A percentile compares a stretch with the other conserved stretches of the same genome.
Conservation (phyloP, 2,329 filamentous ascomycete species). For the Aspergillus viridinutans region DNA sequence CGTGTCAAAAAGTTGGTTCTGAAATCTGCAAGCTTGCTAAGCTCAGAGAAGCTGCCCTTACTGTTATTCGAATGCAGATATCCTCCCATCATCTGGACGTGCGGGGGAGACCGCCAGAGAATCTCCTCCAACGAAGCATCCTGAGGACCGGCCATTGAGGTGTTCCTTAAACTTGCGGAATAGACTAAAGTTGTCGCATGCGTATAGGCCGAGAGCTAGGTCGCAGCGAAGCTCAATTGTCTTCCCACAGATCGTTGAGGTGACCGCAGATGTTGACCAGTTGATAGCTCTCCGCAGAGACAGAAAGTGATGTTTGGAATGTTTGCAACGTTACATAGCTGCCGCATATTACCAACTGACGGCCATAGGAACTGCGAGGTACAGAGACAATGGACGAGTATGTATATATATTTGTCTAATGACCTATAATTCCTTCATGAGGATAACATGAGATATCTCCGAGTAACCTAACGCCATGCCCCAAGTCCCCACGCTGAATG, state of each 20-base stretch:
- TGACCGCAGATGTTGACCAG: not conserved
- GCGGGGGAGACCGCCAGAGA: slow-evolving; percentile 43
- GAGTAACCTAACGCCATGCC: slow-evolving; percentile 5
- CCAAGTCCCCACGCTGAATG: slow-evolving; percentile 20
- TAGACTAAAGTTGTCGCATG: not conserved
- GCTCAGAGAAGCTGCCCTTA: slow-evolving; percentile 16
- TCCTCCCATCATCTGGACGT: slow-evolving; percentile 45
- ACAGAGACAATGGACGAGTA: not conserved
- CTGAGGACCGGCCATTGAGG: slow-evolving; percentile 30
- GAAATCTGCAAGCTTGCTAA: not conserved
- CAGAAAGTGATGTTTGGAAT: slow-evolving; percentile 20
- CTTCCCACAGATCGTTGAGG: not conserved
- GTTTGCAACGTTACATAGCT: slow-evolving; percentile 21
- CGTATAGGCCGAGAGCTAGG: not conserved
- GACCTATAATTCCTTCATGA: not conserved
- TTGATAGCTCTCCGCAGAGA: slow-evolving; percentile 4
- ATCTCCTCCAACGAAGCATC: slow-evolving; percentile 42
- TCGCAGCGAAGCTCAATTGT: no score
- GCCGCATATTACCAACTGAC: not conserved
- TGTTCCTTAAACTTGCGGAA: not conserved
- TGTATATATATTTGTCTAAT: not conserved
- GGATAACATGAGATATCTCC: not conserved
- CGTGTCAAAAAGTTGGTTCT: not conserved
- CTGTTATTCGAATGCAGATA: slow-evolving; percentile 44
- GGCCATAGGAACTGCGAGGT: not conserved